Conservation (phyloP, 257 asterid species). For the Cynanchum wilfordii region DNA sequence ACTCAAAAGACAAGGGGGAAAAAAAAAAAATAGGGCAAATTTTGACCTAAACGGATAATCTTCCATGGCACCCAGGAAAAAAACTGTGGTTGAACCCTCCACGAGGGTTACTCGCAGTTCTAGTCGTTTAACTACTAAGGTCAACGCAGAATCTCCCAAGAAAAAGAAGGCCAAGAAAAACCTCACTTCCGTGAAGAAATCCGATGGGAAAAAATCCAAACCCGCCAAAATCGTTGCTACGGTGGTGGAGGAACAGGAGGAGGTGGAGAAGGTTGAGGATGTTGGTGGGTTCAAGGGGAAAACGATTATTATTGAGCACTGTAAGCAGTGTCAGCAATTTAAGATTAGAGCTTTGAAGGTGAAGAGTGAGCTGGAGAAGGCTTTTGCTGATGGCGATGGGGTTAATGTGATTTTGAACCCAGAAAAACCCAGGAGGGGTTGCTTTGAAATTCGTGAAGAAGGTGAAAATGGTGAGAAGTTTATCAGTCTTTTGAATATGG, state of each 20-base stretch:
- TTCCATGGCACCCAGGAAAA: conserved; percentile 36
- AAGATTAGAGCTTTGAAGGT: conserved; percentile 58
- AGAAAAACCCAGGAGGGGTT: conserved; percentile 76
- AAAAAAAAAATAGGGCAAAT: too few species aligned
- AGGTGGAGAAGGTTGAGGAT: conserved; percentile 6
- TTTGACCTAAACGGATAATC: not conserved
- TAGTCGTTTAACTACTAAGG: conserved; percentile 20
- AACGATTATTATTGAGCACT: conserved; percentile 54
- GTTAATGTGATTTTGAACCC: conserved; percentile 66
- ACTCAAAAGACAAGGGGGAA: not conserved
- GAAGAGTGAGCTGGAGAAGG: conserved; percentile 54
- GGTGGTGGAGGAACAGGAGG: not conserved
- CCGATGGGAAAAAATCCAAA: not conserved
- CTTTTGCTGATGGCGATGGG: conserved; percentile 31
- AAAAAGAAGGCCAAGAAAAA: conserved; percentile 10
- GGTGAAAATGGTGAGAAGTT: conserved; percentile 52
- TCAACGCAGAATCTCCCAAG: conserved; percentile 14
- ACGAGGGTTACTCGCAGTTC: conserved; percentile 36
- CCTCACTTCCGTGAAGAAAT: not conserved
- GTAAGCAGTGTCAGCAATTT: conserved; percentile 62
- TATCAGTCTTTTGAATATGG: conserved; percentile 59
- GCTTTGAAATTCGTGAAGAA: conserved; percentile 73
- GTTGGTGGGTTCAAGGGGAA: not conserved
- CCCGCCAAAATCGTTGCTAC: not conserved
- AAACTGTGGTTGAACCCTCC: conserved; percentile 19